Conservation (phyloP, 2,329 filamentous ascomycete species). For the Aspergillus fijiensis region DNA sequence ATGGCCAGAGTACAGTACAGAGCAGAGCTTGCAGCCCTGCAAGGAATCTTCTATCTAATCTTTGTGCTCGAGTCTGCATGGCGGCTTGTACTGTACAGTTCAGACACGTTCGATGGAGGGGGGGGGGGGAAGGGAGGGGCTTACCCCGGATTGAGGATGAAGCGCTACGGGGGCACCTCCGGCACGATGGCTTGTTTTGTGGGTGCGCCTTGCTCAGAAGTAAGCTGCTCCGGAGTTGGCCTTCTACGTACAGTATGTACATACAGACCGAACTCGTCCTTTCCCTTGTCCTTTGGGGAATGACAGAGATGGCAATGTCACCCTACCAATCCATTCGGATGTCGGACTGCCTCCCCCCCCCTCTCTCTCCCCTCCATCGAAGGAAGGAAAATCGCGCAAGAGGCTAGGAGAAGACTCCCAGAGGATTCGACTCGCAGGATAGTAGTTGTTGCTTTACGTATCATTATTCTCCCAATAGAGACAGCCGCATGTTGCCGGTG, state of each 20-base stretch:
- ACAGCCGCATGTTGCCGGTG: too few relatives aligned
- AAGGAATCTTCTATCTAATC: background rate
- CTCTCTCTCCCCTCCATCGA: background rate
- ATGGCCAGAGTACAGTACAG: background rate
- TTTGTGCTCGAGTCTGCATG: background rate
- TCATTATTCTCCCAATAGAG: too few relatives aligned
- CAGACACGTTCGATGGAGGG: background rate
- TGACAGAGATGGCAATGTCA: background rate
- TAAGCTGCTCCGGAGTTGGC: background rate
- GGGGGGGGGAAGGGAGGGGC: background rate
- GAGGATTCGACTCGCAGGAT: background rate
- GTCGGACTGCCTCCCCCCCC: background rate
- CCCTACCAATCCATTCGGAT: background rate
- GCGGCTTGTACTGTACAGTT: background rate
- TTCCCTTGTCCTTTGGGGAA: background rate
- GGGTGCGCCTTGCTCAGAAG: background rate
- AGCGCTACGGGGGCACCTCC: background rate
- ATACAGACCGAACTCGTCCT: background rate
- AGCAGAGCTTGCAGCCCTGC: background rate
- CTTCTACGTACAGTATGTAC: background rate
- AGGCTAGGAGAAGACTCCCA: background rate
- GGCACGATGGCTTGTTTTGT: background rate
- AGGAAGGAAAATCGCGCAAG: background rate
- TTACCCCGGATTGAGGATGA: background rate
- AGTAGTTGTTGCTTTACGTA: background rate